Evolutionary conservation across 768 basidiomycete genomes (phyloP), one percentile per base, ranked within the genome.

Genomic region (Suillus spraguei): DNA sequence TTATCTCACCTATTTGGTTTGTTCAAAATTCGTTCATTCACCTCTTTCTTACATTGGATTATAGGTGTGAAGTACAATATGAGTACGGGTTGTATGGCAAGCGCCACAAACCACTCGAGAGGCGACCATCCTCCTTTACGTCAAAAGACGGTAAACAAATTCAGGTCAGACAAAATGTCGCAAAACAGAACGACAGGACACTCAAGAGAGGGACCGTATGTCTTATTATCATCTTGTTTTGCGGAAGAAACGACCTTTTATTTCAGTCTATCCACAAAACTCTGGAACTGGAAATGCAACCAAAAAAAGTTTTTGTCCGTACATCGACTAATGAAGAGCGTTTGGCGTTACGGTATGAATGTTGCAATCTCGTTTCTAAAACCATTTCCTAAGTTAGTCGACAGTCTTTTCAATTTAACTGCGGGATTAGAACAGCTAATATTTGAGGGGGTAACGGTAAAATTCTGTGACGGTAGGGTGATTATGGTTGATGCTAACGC

Each of bases 61-160:
- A 41, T 68, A 92, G 91, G 91, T 93, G 91, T 69, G 91, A 92
- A 70, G 82, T 91, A 7, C 90, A 92, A 71, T 87, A 85, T 71
- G 90, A 93, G 67, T 93, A 93, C 69, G 85, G 89, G 3, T 77
- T 92, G 46, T 83, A 85, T 36, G 87, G 89, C 64, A 78, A 76
- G 63, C 80, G 89, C 24, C 75, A 79, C 50, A 79, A 73, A 50
- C 84, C 82, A 20, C 65, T 89, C 0, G 75, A 76, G 22, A 63
- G 74, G 11, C 82, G 91, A 22, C 90, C 90, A 0, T 63, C 74
- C 13, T 77, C 83, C 1, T 92, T 93, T 66, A 72, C 74, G 4
- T 83, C 88, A 28, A 78, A 77, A 16, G 72, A 76, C 32, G 91
- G 91, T 17, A 90, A 88, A 64, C 76, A 77, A 24, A 91, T 94